Evolutionary conservation across 441 rosid species (phyloP), one percentile per base, ranked within the genome.

Genomic region (Jatropha podagrica): DNA sequence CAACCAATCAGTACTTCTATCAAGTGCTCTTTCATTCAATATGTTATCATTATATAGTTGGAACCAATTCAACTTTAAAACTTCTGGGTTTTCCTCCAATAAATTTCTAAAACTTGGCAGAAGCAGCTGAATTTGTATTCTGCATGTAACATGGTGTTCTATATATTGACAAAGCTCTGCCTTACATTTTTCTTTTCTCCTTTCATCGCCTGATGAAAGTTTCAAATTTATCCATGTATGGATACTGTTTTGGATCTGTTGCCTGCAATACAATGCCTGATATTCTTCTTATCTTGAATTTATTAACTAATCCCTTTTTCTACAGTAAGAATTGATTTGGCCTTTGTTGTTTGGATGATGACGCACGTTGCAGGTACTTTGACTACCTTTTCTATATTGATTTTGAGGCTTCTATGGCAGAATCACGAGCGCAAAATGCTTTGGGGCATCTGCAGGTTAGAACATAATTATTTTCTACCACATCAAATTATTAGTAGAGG

Each of bases 381-480:
- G 91, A 88, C 78, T 90, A 90, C 79, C 86, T 88, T 68, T 88
- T 88, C 80, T 86, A 85, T 65, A 80, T 88, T 61, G 91, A 90
- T 77, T 90, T 90, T 73, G 92, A 87, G 71, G 92, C 94, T 66
- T 90, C 94, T 41, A 88, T 88, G 91, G 94, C 94, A 9, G 94
- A 90, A 37, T 81, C 85, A 5, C 88, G 88, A 51, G 89, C 92
- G 20, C 91, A 90, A 76, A 81, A 81, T 77, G 92, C 91, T 4
- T 78, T 90, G 18, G 90, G 84, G 65, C 88, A 88, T 79, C 80
- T 90, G 69, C 90, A 90, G 91, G 94, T 85, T 56, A 49, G 81
- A 46, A 20, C 59, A 37, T 12, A 32, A 42, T 42, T 15, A 15
- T 75, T 58, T 40, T 56, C 51, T 13, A 17, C 4, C 23, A 7